These are phyloP conservation scores for Castanospermum australe DNA, from an alignment of 306 rosid genomes.

Conservation along the genomic window DNA sequence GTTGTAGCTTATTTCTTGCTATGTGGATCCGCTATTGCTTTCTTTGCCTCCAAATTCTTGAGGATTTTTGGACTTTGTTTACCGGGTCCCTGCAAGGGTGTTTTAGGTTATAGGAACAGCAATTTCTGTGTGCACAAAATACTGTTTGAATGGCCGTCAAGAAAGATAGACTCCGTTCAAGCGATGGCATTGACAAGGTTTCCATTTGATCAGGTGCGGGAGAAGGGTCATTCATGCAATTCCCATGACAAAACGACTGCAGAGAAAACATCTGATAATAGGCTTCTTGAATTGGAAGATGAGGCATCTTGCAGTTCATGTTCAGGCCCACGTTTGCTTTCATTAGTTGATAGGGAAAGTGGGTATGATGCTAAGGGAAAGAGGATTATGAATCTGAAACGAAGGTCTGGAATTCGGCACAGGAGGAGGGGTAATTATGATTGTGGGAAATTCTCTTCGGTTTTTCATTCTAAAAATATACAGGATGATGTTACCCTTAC, in stretches of 20 bases:
- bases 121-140: slow-evolving; percentile 56
- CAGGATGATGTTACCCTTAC: slow-evolving; percentile 22
- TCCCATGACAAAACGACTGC: slow-evolving; percentile 29
- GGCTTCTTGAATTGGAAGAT: slow-evolving; percentile 48
- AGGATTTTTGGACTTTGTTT: slow-evolving; percentile 45
- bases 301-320: slow-evolving; percentile 54
- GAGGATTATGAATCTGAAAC: slow-evolving; percentile 45
- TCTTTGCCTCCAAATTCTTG: slow-evolving; percentile 50
- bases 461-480: slow-evolving; percentile 13
- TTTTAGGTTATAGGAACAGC: slow-evolving; percentile 56
- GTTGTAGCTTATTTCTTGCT: slow-evolving; percentile 67
- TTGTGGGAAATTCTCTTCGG: slow-evolving; percentile 36
- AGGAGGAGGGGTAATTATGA: slow-evolving; percentile 49
- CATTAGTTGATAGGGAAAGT: slow-evolving; percentile 49
- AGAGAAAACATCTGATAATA: slow-evolving; percentile 30
- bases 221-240: slow-evolving; percentile 29
- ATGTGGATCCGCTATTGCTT: slow-evolving; percentile 55
- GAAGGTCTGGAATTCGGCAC: slow-evolving; percentile 58
- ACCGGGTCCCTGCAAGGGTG: slow-evolving; percentile 84
- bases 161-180: slow-evolving; percentile 49
- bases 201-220: slow-evolving; percentile 64
- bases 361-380: slow-evolving; percentile 68
- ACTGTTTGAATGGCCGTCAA: slow-evolving; percentile 58
- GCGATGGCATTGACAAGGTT: slow-evolving; percentile 50
- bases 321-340: slow-evolving; percentile 37